Percentiles rank a stretch among this genome's conserved stretches.
Conservation (phyloP, 352 stramenopile genomes). For the Phytophthora tubulina region DNA sequence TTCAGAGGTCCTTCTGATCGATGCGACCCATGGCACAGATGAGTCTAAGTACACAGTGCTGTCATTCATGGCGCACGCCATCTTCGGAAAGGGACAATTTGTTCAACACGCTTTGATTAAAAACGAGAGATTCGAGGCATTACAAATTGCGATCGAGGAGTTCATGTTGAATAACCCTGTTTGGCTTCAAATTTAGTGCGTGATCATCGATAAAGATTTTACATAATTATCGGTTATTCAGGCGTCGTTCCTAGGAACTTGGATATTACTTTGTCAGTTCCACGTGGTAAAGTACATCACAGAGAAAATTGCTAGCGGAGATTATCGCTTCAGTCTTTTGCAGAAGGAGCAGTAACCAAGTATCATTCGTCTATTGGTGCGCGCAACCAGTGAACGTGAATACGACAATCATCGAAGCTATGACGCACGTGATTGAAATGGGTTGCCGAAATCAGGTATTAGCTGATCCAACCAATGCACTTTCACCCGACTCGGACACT, state of each 20-base stretch:
- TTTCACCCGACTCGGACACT: too few relatives aligned
- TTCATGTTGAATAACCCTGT: constrained; percentile 12
- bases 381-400: constrained; percentile 13
- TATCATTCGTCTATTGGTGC: constrained; percentile 5
- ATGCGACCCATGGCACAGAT: constrained; percentile 12
- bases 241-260: constrained; percentile 12
- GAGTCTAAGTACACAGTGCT: constrained; percentile 1
- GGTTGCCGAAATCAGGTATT: not conserved
- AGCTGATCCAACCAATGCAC: not conserved
- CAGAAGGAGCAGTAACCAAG: constrained; percentile 20
- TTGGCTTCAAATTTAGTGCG: constrained; percentile 17
- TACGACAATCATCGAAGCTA: constrained; percentile 3
- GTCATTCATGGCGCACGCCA: constrained; percentile 9
- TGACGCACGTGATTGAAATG: not conserved
- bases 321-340: constrained; percentile 22
- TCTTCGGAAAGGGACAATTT: constrained; percentile 14
- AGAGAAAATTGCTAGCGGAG: constrained; percentile 15
- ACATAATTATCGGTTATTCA: constrained; percentile 26
- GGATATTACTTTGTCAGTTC: constrained; percentile 42
- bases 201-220: constrained; percentile 42
- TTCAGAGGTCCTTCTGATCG: constrained; percentile 8
- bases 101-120: constrained; percentile 7
- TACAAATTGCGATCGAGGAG: constrained; percentile 1
- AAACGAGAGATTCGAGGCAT: not conserved
- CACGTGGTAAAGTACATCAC: constrained; percentile 37